Conservation (phyloP, 2,329 filamentous ascomycete genomes). For the Aspergillus ruber region DNA sequence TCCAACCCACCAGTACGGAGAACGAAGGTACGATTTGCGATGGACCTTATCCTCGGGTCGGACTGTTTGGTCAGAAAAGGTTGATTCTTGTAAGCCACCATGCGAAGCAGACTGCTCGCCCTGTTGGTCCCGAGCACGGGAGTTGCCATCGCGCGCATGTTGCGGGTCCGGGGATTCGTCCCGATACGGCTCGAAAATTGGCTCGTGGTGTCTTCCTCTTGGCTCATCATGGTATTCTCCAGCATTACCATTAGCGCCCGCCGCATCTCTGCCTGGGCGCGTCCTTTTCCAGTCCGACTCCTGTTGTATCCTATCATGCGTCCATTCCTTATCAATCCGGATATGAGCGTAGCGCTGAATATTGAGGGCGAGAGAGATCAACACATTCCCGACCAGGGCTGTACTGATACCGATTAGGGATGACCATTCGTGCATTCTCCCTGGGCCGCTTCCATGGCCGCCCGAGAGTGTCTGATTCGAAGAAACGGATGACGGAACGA, state of each 20-base stretch:
- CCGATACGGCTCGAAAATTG: constrained; percentile 4
- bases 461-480: constrained; percentile 11
- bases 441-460: constrained; percentile 12
- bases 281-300: constrained; percentile 49
- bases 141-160: constrained; percentile 29
- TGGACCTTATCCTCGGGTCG: constrained; percentile 36
- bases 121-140: constrained; percentile 4
- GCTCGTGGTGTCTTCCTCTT: too few relatives aligned
- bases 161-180: constrained; percentile 16
- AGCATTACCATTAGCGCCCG: constrained; percentile 41
- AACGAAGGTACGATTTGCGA: constrained; percentile 72
- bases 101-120: constrained; percentile 39
- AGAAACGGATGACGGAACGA: constrained; percentile 14
- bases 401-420: constrained; percentile 92
- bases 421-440: constrained; percentile 57
- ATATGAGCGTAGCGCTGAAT: constrained; percentile 95
- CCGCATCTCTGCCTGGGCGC: constrained; percentile 8
- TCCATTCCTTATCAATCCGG: constrained; percentile 65
- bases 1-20: constrained; percentile 93
- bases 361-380: constrained; percentile 93
- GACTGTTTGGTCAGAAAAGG: constrained; percentile 35
- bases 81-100: constrained; percentile 24
- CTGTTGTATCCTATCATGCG: constrained; percentile 51
- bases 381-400: constrained; percentile 83
- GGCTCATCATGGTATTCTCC: constrained; percentile 8